phyloP scores from a whole-genome alignment of 805 yeast genomes.

The Limtongia smithiae region DNA sequence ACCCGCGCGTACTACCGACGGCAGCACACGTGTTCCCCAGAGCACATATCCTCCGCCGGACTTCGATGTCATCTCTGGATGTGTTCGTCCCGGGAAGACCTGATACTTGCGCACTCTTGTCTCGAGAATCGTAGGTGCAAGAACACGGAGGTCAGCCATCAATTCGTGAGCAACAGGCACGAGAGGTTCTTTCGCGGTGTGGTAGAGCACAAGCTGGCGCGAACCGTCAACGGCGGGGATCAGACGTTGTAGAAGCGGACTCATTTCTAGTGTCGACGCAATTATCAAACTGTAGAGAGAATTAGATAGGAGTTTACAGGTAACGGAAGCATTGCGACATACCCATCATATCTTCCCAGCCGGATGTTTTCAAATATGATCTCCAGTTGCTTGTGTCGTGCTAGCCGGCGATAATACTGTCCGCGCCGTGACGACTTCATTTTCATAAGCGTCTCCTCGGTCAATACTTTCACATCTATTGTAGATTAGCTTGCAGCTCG shows the following conservation, averaged over 20 bases:
- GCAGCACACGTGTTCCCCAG: slow-evolving; percentile 74
- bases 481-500: not conserved
- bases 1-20: slow-evolving; percentile 39
- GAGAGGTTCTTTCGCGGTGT: slow-evolving; percentile 74
- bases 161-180: slow-evolving; percentile 71
- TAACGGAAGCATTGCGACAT: not conserved
- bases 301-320: slow-evolving; percentile 46
- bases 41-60: slow-evolving; percentile 89
- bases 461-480: slow-evolving; percentile 35
- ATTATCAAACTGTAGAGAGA: slow-evolving; percentile 73
- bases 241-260: slow-evolving; percentile 58
- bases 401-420: slow-evolving; percentile 63
- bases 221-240: slow-evolving; percentile 74
- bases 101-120: slow-evolving; percentile 83
- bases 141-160: slow-evolving; percentile 58
- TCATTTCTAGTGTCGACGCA: slow-evolving; percentile 68
- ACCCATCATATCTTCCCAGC: slow-evolving; percentile 23
- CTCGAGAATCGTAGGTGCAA: slow-evolving; percentile 81
- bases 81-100: slow-evolving; percentile 89
- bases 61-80: slow-evolving; percentile 90
- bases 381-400: slow-evolving; percentile 47
- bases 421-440: slow-evolving; percentile 58
- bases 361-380: slow-evolving; percentile 35
- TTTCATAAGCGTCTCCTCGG: slow-evolving; percentile 52
- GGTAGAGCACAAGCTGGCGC: slow-evolving; percentile 78